Conservation (phyloP, 1,284 basidiomycete genomes). For the Farysia itapuensis region DNA sequence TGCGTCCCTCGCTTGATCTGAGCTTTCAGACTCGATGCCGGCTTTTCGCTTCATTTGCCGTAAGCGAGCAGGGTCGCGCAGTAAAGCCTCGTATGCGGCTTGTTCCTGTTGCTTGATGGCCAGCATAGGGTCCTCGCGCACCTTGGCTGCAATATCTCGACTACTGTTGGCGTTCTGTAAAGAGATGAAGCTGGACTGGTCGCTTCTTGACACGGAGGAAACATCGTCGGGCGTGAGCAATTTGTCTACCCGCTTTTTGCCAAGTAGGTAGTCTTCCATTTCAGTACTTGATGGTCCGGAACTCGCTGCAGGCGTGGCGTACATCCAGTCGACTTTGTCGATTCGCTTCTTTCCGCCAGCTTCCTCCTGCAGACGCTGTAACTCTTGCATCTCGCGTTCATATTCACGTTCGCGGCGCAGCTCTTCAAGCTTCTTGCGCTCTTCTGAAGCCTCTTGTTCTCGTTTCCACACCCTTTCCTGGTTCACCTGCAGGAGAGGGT, state of each 20-base stretch:
- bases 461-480: slow-evolving; percentile 99
- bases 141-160: slow-evolving; percentile 86
- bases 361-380: slow-evolving; percentile 76
- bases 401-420: slow-evolving; percentile 95
- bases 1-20: slow-evolving; percentile 59
- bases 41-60: slow-evolving; percentile 62
- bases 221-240: slow-evolving; percentile 81
- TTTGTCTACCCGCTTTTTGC: slow-evolving; percentile 98
- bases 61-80: slow-evolving; percentile 86
- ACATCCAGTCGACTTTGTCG: slow-evolving; percentile 99
- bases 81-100: slow-evolving; percentile 81
- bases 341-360: slow-evolving; percentile 90
- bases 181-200: slow-evolving; percentile 23
- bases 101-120: slow-evolving; percentile 98
- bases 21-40: slow-evolving; percentile 69
- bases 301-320: slow-evolving; percentile 86
- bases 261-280: slow-evolving; percentile 91
- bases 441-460: slow-evolving; percentile 93
- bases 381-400: slow-evolving; percentile 91
- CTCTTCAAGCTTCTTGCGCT: slow-evolving; percentile 96
- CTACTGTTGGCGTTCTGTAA: slow-evolving; percentile 71
- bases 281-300: slow-evolving; percentile 76
- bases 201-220: slow-evolving; percentile 63
- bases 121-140: slow-evolving; percentile 91
- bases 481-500: slow-evolving; percentile 94